phyloP scores from a whole-genome alignment of 2,329 filamentous ascomycete genomes.

The Kalaharituber pfeilii region DNA sequence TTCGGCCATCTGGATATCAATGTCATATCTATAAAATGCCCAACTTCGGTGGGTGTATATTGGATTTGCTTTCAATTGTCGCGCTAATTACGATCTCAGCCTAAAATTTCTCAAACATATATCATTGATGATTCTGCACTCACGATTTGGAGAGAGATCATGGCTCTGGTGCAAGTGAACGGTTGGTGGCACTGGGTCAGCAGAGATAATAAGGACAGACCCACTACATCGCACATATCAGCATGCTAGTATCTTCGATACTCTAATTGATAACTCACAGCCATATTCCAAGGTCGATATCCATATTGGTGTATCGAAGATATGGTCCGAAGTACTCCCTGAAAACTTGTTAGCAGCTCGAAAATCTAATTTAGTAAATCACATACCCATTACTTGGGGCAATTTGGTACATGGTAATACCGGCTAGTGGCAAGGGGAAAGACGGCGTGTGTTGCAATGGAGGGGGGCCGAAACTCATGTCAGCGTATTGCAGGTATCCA shows the following conservation, averaged over 20 bases:
- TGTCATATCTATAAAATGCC: slow-evolving; percentile 89
- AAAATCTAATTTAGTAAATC: not conserved
- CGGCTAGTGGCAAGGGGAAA: slow-evolving; percentile 37
- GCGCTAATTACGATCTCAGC: slow-evolving; percentile 21
- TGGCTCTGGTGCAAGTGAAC: slow-evolving; percentile 85
- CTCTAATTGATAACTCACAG: slow-evolving; percentile 30
- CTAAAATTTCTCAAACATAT: not conserved
- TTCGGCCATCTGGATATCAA: slow-evolving; percentile 81
- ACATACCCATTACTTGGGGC: slow-evolving; percentile 57
- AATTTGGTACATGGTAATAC: slow-evolving; percentile 87
- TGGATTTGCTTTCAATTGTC: slow-evolving; percentile 62
- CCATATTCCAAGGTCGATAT: slow-evolving; percentile 79
- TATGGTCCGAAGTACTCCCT: slow-evolving; percentile 95
- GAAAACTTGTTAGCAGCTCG: not conserved
- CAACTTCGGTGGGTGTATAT: slow-evolving; percentile 85
- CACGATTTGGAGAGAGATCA: slow-evolving; percentile 83
- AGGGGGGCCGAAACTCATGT: slow-evolving; percentile 3
- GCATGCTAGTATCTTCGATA: too few species aligned
- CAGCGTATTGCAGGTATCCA: not conserved
- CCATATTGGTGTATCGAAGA: slow-evolving; percentile 91
- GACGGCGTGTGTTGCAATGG: slow-evolving; percentile 13
- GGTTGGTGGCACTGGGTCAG: slow-evolving; percentile 78
- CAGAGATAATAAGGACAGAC: slow-evolving; percentile 83
- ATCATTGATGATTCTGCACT: not conserved
- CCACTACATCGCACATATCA: too few species aligned